phyloP scores from a whole-genome alignment of 805 yeast genomes.

The Jamesozyma lodderae region DNA sequence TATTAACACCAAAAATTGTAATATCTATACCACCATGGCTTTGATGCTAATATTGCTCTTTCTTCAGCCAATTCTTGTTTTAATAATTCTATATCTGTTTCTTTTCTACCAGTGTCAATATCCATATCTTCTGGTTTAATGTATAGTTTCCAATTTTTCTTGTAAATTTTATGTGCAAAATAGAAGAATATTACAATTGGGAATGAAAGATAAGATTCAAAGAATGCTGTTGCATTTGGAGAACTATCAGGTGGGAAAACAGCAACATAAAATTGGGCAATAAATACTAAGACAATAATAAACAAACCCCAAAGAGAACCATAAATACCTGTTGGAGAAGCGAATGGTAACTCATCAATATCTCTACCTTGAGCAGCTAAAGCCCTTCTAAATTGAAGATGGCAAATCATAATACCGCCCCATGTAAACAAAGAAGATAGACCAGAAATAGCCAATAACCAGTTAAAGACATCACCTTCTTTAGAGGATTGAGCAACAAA shows the following conservation, averaged over 20 bases:
- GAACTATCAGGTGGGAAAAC: slow-evolving; percentile 52
- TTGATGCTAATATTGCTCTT: slow-evolving; percentile 33
- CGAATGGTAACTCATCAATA: slow-evolving; percentile 58
- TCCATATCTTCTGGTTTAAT: slow-evolving; percentile 45
- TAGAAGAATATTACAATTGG: slow-evolving; percentile 54
- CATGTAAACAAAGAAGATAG: slow-evolving; percentile 54
- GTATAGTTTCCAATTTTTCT: slow-evolving; percentile 33
- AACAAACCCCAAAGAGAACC: slow-evolving; percentile 59
- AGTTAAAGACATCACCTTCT: slow-evolving; percentile 48
- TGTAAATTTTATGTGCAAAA: slow-evolving; percentile 50
- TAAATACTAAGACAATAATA: slow-evolving; percentile 50
- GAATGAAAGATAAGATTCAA: slow-evolving; percentile 54
- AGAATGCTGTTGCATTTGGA: slow-evolving; percentile 51
- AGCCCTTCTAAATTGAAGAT: slow-evolving; percentile 57
- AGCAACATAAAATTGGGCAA: slow-evolving; percentile 79
- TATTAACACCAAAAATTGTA: slow-evolving; percentile 41
- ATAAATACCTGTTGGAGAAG: slow-evolving; percentile 55
- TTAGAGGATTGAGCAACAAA: slow-evolving; percentile 47
- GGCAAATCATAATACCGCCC: slow-evolving; percentile 51
- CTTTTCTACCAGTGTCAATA: slow-evolving; percentile 55
- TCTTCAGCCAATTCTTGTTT: slow-evolving; percentile 47
- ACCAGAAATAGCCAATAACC: slow-evolving; percentile 60
- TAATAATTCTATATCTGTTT: slow-evolving; percentile 43
- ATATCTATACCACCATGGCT: slow-evolving; percentile 40
- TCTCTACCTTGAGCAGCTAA: slow-evolving; percentile 56